Evolutionary conservation across 257 asterid species (phyloP).

Genomic region (Rubia yunnanensis): DNA sequence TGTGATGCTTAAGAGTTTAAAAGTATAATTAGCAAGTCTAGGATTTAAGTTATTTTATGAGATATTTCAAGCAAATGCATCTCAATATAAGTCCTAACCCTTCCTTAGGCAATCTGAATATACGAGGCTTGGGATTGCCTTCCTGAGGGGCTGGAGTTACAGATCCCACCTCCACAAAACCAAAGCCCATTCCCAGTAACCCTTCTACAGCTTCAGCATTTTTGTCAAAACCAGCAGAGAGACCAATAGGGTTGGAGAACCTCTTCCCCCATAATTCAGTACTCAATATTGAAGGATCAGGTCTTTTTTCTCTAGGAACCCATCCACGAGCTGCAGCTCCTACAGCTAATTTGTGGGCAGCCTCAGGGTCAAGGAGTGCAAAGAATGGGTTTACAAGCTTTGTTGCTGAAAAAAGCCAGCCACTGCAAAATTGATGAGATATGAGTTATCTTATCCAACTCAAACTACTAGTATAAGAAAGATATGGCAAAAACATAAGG

Average conservation of each 20-base stretch:
- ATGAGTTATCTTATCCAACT: neutral
- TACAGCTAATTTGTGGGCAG: conserved; percentile 86
- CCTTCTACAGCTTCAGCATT: conserved; percentile 99
- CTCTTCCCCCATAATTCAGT: conserved; percentile 92
- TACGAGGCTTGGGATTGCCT: conserved; percentile 98
- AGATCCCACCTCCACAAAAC: conserved; percentile 98
- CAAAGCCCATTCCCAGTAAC: conserved; percentile 87
- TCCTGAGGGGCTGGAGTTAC: conserved; percentile 98
- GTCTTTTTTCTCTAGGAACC: conserved; percentile 93
- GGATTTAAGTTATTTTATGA: neutral
- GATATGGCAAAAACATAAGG: neutral
- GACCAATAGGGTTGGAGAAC: conserved; percentile 97
- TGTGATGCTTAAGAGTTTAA: neutral
- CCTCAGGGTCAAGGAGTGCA: conserved; percentile 90
- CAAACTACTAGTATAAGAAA: neutral
- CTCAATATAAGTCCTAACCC: conserved; percentile 41
- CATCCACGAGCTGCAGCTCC: conserved; percentile 99
- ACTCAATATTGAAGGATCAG: conserved; percentile 62
- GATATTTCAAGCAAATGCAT: neutral
- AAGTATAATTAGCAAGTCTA: neutral
- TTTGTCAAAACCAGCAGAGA: conserved; percentile 96
- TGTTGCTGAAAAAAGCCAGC: conserved; percentile 95
- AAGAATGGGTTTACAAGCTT: conserved; percentile 91
- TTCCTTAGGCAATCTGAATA: conserved; percentile 69
- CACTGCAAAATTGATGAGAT: conserved; percentile 40